Base-by-base conservation (phyloP, 2,329 filamentous ascomycete genomes). In the Penicillium sclerotigenum region DNA sequence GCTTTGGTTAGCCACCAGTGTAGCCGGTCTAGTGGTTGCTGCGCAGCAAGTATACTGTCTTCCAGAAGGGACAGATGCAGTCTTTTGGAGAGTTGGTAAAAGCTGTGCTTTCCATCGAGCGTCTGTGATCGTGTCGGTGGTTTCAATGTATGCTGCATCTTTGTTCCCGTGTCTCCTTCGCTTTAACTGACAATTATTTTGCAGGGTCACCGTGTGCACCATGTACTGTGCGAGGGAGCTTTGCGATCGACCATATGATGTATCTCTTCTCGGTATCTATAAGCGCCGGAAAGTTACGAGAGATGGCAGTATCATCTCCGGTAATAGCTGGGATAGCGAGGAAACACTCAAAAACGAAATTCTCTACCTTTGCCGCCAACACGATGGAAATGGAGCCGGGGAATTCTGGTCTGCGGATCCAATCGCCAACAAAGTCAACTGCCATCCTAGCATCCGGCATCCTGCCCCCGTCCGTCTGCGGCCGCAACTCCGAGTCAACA, bases 201-300 rank as follows among this genome's bases (percentile, higher is more conserved):
- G 13, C 37, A 76, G 73, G 46, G 54, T 72, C 13, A 72, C 69
- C 2, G 60, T 72, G n/a, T 73, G 70, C 41, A 65, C 68, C 1
- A 68, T 73, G 26, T 75, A 75, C 52, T 73, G 73, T 56, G 69
- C 71, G 7, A 65, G 71, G 26, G 69, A 75, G 54, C 60, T 75
- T 20, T 74, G 69, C 46, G 67, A 72, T 48, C 66, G 71, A 24
- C 71, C 72, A 29, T 75, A 74, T 48, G 69, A 74, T 36, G 65
- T 74, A 4, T 75, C 73, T 1, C 57, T 75, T 16, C 58, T 75
- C 24, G 72, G 73, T 0, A 60, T 75, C 7, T 73, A 72, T 57
- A 66, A 59, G 33, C 67, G 61, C 37, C 64, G 53, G 18, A 52
- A 49, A 26, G 42, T 59, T 18, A 48, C 48, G 5, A 64, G 65